Base-by-base conservation (phyloP, 257 asterid genomes). In the Salvia hispanica region DNA sequence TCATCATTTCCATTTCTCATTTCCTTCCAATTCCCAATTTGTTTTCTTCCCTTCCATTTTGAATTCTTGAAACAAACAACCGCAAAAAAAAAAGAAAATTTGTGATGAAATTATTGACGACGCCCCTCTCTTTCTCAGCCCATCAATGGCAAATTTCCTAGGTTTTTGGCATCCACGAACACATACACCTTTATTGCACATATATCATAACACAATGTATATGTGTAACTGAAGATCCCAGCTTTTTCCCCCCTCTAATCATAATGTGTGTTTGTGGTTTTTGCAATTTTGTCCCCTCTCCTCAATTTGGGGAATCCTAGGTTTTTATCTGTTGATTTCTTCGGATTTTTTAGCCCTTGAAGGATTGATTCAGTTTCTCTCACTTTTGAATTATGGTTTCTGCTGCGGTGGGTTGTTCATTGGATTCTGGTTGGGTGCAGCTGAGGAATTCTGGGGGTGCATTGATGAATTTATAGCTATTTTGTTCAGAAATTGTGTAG, bases 111-210 rank as follows among this genome's bases (percentile, higher is more conserved):
- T 69, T 51, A 52, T 66, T 72, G 42, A 65, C 39, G 39, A 40
- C 45, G 45, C 11, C 70, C 18, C 74, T 68, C 77, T 50, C 68
- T 15, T 65, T 73, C 15, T 33, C 56, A 52, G 13, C 58, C 79
- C 79, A 78, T 76, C 83, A 76, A 72, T 78, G 83, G 78, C 76
- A 47, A 70, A 46, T 66, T 67, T 70, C 80, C 62, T 72, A 65
- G 74, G 74, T 69, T 53, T 59, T 46, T 42, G 52, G 66, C 66
- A 51, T 62, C 21, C 76, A 42, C 65, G 16, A 55, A 46, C 64
- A 45, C 72, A 21, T 31, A 36, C 31, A 18, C 0, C 77, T 71
- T 58, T 31, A 55, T 31, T 46, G 14, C 70, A 61, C 40, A 31
- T 55, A 48, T 14, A 43, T 25, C 31, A 25, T 31, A 40, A 5